These are phyloP conservation scores for Alternaria gaisen DNA, from an alignment of 2,329 filamentous ascomycete species.

Conservation along the genomic window DNA sequence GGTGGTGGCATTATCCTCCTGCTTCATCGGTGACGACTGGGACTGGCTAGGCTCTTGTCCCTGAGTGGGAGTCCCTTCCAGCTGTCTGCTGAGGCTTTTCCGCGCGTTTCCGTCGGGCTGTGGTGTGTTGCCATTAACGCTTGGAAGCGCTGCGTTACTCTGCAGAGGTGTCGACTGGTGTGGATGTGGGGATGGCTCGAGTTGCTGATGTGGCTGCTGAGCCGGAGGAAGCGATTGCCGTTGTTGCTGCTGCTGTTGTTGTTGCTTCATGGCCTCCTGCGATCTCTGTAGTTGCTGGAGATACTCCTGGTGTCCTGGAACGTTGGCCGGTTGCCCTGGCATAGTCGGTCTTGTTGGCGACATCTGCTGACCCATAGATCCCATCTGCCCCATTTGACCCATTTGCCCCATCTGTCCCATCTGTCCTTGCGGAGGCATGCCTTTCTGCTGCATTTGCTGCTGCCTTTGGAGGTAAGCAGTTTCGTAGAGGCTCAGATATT, in stretches of 20 bases:
- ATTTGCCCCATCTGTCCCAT: slow-evolving; percentile 25
- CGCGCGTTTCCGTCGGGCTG: slow-evolving; percentile 49
- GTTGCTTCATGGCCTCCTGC: slow-evolving; percentile 52
- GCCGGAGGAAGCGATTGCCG: slow-evolving; percentile 50
- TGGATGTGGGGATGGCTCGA: slow-evolving; percentile 21
- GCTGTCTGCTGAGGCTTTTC: slow-evolving; percentile 49
- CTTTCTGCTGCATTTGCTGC: slow-evolving; percentile 52
- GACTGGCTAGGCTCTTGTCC: slow-evolving; percentile 36
- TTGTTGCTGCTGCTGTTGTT: slow-evolving; percentile 48
- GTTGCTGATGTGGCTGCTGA: slow-evolving; percentile 44
- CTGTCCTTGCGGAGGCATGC: slow-evolving; percentile 40
- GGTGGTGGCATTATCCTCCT: slow-evolving; percentile 28
- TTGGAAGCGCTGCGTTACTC: slow-evolving; percentile 58
- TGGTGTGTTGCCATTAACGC: slow-evolving; percentile 58
- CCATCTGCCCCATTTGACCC: slow-evolving; percentile 10
- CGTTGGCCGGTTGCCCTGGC: slow-evolving; percentile 50
- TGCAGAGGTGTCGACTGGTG: slow-evolving; percentile 55
- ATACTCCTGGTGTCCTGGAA: slow-evolving; percentile 60
- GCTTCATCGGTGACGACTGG: slow-evolving; percentile 43
- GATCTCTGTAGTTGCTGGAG: slow-evolving; percentile 55
- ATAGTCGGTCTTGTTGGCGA: slow-evolving; percentile 47
- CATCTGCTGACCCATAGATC: slow-evolving; percentile 43
- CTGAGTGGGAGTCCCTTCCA: slow-evolving; percentile 50
- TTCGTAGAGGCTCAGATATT: slow-evolving; percentile 80
- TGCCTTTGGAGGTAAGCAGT: slow-evolving; percentile 69